A percentile compares a stretch with the other conserved stretches of the same genome.
Conservation (phyloP, 495 filamentous ascomycete genomes). For the Podospora anserina region DNA sequence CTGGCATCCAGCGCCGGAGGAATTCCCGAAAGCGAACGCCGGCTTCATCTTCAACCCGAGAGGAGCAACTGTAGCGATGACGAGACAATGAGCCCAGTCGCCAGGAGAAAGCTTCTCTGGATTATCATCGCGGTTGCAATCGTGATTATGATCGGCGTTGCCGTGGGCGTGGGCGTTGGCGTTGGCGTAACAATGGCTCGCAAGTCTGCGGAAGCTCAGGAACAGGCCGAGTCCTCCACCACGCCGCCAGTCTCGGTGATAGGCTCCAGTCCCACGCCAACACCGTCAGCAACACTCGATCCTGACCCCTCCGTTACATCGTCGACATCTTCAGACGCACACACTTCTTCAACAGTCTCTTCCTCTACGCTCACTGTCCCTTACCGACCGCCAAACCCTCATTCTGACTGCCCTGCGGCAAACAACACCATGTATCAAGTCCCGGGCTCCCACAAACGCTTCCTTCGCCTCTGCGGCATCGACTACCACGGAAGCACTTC, state of each 20-base stretch:
- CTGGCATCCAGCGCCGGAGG: constrained; percentile 2
- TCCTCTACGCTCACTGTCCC: constrained; percentile 14
- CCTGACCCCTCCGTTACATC: constrained; percentile 7
- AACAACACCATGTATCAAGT: constrained; percentile 46
- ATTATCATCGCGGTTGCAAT: constrained; percentile 24
- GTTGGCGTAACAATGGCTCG: constrained; percentile 40
- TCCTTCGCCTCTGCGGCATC: constrained; percentile 45
- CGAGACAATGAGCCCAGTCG: constrained; percentile 12
- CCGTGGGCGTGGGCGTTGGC: constrained; percentile 41
- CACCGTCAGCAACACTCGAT: constrained; percentile 3
- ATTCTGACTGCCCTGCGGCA: constrained; percentile 39
- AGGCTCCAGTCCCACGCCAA: constrained; percentile 6
- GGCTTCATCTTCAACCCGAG: constrained; percentile 12
- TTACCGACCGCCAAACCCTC: constrained; percentile 19
- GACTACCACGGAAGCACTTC: constrained; percentile 39
- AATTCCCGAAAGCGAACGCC: constrained; percentile 3
- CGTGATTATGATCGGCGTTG: constrained; percentile 33
- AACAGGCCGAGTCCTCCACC: neutral
- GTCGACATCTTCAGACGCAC: constrained; percentile 8
- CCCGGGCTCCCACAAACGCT: constrained; percentile 40
- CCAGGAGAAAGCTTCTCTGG: constrained; percentile 34
- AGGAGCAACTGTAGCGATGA: constrained; percentile 16
- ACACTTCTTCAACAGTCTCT: constrained; percentile 13
- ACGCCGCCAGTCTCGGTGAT: neutral
- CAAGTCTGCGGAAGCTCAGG: constrained; percentile 3